Percentiles rank a stretch among this genome's conserved stretches.
phyloP scores from a whole-genome alignment of 2,329 filamentous ascomycete species.

The Sclerotinia minor region DNA sequence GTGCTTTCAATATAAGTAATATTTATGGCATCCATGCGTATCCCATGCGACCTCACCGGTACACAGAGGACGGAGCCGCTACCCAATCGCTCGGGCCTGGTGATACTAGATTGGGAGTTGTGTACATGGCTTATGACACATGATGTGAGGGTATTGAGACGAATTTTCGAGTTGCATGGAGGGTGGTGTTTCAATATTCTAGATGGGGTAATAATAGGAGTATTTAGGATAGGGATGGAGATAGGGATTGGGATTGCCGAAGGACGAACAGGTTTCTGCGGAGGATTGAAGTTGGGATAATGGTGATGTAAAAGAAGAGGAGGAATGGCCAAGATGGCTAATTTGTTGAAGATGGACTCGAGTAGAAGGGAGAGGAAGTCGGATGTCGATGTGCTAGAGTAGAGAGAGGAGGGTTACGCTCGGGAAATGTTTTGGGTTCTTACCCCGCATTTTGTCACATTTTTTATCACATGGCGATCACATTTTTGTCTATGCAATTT shows the following conservation, averaged over 20 bases:
- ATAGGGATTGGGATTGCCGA: too few relatives aligned
- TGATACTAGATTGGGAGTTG: constrained; percentile 9
- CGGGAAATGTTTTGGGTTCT: background rate
- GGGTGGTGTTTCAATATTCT: constrained; percentile 1
- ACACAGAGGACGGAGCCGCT: background rate
- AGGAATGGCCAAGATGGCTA: background rate
- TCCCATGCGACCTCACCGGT: background rate
- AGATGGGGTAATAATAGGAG: background rate
- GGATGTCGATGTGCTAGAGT: background rate
- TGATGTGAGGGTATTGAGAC: background rate
- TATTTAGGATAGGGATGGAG: background rate
- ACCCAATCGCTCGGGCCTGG: constrained; percentile 13
- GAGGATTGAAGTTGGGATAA: background rate
- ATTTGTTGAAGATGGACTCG: background rate
- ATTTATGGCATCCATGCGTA: background rate
- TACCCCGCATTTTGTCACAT: constrained; percentile 14
- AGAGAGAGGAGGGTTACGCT: background rate
- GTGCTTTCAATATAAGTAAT: constrained; percentile 16
- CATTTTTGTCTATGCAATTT: background rate
- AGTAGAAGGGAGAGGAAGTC: background rate
- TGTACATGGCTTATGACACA: constrained; percentile 2
- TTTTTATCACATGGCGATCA: background rate
- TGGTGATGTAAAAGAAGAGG: background rate
- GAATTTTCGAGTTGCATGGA: background rate
- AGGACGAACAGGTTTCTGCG: background rate